These are phyloP conservation scores for Monosporascus cannonballus DNA, from an alignment of 2,329 filamentous ascomycete genomes.

Conservation along the genomic window DNA sequence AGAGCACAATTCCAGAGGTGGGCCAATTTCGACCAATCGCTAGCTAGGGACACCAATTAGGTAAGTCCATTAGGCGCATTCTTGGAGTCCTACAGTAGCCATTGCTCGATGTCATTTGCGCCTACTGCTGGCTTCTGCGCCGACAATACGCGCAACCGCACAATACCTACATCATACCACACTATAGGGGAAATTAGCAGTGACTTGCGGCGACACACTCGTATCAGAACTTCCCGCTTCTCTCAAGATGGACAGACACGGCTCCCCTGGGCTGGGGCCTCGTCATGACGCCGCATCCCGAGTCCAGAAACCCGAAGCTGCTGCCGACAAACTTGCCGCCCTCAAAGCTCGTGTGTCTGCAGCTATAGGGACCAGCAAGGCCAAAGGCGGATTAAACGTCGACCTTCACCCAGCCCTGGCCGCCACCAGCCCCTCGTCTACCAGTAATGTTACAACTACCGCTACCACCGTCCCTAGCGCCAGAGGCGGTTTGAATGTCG, in stretches of 20 bases:
- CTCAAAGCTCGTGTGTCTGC: conserved; percentile 76
- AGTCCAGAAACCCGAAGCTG: conserved; percentile 49
- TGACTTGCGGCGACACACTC: too few species aligned
- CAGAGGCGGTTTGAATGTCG: conserved; percentile 50
- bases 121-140: too few species aligned
- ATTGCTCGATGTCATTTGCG: too few species aligned
- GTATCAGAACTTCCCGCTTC: too few species aligned
- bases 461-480: neutral
- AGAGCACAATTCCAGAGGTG: too few species aligned
- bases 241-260: conserved; percentile 44
- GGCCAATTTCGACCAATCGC: too few species aligned
- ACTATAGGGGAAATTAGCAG: too few species aligned
- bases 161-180: too few species aligned
- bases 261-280: conserved; percentile 47
- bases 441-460: neutral
- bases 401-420: conserved; percentile 50
- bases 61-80: too few species aligned
- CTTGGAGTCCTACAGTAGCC: too few species aligned
- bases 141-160: too few species aligned
- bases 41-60: too few species aligned
- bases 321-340: conserved; percentile 64
- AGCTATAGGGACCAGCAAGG: conserved; percentile 51
- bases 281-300: conserved; percentile 49
- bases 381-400: conserved; percentile 51
- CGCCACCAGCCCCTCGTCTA: neutral